A percentile compares a stretch with the other conserved stretches of the same genome.
Conservation (phyloP, 2,329 filamentous ascomycete genomes). For the Trichophyton verrucosum region DNA sequence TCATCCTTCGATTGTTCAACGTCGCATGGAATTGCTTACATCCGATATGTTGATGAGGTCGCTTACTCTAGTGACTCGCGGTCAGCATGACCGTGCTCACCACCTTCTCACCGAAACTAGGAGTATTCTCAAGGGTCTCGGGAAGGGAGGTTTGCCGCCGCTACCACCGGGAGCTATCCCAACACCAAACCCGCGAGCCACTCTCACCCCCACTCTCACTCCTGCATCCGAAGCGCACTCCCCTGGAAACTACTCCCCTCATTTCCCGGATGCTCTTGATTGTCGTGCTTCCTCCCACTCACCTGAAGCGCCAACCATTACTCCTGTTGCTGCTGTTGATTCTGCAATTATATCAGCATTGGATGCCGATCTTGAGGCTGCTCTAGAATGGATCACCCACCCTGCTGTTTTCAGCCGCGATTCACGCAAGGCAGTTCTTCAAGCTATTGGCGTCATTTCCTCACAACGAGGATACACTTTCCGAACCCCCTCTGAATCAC, state of each 20-base stretch:
- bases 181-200: slow-evolving; percentile 4
- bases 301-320: slow-evolving; percentile 35
- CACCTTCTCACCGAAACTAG: slow-evolving; percentile 87
- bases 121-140: slow-evolving; percentile 87
- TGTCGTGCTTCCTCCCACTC: slow-evolving; percentile 18
- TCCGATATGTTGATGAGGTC: slow-evolving; percentile 96
- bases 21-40: slow-evolving; percentile 92
- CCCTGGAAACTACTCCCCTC: slow-evolving; percentile 28
- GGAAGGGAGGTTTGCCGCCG: slow-evolving; percentile 86
- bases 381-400: slow-evolving; percentile 94
- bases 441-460: slow-evolving; percentile 92
- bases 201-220: slow-evolving; percentile 32
- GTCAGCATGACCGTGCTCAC: slow-evolving; percentile 85
- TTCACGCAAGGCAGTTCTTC: slow-evolving; percentile 85
- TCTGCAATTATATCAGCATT: slow-evolving; percentile 67
- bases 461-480: slow-evolving; percentile 90
- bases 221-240: slow-evolving; percentile 24
- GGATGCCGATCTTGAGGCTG: slow-evolving; percentile 79
- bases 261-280: slow-evolving; percentile 24
- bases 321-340: slow-evolving; percentile 65
- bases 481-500: slow-evolving; percentile 72
- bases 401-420: slow-evolving; percentile 90
- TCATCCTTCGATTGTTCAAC: slow-evolving; percentile 86
- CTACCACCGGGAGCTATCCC: slow-evolving; percentile 46
- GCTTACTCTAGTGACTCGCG: slow-evolving; percentile 75